Evolutionary conservation across 257 asterid genomes (phyloP), one percentile per base, ranked within the genome.

Genomic region (Salvia miltiorrhiza): DNA sequence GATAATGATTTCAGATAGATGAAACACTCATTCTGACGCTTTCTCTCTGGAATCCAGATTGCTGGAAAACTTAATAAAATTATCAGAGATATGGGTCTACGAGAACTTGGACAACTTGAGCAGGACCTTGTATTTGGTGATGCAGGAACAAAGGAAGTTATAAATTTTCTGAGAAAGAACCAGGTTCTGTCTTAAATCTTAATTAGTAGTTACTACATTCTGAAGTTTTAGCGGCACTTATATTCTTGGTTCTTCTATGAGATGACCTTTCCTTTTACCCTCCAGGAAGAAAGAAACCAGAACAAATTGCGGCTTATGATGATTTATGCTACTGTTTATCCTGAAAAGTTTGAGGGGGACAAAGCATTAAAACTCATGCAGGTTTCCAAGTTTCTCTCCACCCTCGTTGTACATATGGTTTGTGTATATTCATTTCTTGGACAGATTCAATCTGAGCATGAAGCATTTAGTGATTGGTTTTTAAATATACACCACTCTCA

Each of bases 101-200:
- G 91, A 59, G 97, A 91, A 11, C 91, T 91, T 69, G 96, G 97
- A 65, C 95, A 91, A 76, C 88, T 91, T 63, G 97, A 91, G 81
- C 97, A 91, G 79, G 96, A 87, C 76, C 82, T 91, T 76, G 95
- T 88, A 64, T 91, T 91, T 79, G 97, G 97, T 58, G 97, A 91
- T 81, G 97, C 96, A 68, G 97, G 88, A 79, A 73, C 93, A 2
- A 89, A 91, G 80, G 97, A 91, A 83, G 82, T 91, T 44, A 88
- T 87, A 78, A 86, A 77, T 70, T 88, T 77, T 77, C 80, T 91
- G 30, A 84, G 90, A 86, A 14, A 66, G 12, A 82, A 84, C 50
- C 85, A 73, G 91, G 97, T 91, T 65, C 16, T 23, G 68, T 35
- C 70, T 52, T 57, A 14, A 12, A n/a, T n/a, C n/a, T n/a, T n/a